These are phyloP conservation scores for Globisporangium middletonii DNA, from an alignment of 352 stramenopile species.

Conservation along the genomic window DNA sequence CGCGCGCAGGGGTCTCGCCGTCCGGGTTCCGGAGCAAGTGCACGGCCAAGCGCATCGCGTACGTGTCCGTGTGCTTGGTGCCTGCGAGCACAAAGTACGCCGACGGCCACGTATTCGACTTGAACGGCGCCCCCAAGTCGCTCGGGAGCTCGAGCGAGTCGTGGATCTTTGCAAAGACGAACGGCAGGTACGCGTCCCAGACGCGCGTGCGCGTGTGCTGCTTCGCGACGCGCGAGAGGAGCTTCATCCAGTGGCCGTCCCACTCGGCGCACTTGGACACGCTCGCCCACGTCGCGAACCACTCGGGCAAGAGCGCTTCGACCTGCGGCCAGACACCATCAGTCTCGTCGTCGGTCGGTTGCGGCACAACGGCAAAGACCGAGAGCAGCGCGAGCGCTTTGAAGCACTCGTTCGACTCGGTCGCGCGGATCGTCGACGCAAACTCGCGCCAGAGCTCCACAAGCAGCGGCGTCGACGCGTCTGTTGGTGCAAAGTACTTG, in stretches of 20 bases:
- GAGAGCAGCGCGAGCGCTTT: conserved; percentile 58
- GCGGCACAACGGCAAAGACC: conserved; percentile 26
- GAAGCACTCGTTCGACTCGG: conserved; percentile 49
- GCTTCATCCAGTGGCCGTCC: conserved; percentile 72
- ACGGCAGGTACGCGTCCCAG: conserved; percentile 35
- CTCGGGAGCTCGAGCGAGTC: conserved; percentile 54
- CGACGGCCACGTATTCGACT: conserved; percentile 51
- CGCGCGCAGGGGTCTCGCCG: conserved; percentile 8
- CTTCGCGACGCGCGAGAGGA: conserved; percentile 59
- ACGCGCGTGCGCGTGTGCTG: conserved; percentile 24
- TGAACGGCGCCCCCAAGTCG: conserved; percentile 57
- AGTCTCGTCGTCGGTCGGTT: conserved; percentile 1
- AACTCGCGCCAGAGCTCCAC: conserved; percentile 50
- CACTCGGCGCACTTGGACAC: conserved; percentile 51
- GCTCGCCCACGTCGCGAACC: conserved; percentile 48
- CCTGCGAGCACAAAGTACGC: conserved; percentile 42
- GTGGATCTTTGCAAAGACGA: conserved; percentile 66
- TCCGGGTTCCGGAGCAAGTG: conserved; percentile 33
- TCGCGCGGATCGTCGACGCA: conserved; percentile 29
- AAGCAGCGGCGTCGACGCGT: conserved; percentile 25
- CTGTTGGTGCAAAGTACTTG: conserved; percentile 27
- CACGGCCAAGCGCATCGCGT: conserved; percentile 48
- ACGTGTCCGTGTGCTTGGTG: conserved; percentile 48
- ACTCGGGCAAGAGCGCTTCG: conserved; percentile 36
- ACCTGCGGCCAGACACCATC: conserved; percentile 4